Evolutionary conservation across 1,284 basidiomycete genomes (phyloP), one percentile per base, ranked within the genome.

Genomic region (Cryptococcus jaspeensis): DNA sequence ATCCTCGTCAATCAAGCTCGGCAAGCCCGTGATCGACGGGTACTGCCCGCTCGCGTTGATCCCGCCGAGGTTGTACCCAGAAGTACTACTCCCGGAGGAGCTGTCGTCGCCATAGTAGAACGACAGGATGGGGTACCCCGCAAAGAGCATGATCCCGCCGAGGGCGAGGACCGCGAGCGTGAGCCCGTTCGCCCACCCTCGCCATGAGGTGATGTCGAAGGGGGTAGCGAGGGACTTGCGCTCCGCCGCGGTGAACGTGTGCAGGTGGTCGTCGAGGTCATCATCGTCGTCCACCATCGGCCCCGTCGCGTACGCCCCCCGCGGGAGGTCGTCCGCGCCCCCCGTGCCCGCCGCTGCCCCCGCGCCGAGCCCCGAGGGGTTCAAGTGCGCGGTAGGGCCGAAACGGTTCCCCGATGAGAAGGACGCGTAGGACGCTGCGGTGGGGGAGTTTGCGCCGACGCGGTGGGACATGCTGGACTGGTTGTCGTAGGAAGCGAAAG

Each of bases 91-190:
- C 4, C 63, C 63, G 7, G 58, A 56, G 2, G 50, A 42, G 40
- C 2, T 42, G 40, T 59, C 53, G 25, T 80, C 75, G 40, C 77
- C 74, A 5, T 74, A 70, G 67, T 82, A 82, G 60, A 82, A 87
- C 18, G 78, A 77, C 65, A 90, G 70, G 66, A 93, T 84, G 2
- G 91, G 91, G 67, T 90, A 92, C 43, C 85, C 84, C 23, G 87
- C 83, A 72, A 93, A 94, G 9, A 93, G 83, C 52, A 74, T 75
- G 11, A 87, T 71, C 51, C 87, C 75, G 0, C 73, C 76, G 9
- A 52, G 53, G 18, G 73, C 67, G 23, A 83, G 72, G 32, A 80
- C 55, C 41, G 80, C 71, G 12, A 83, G 70, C 11, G 78, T 76
- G 0, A 84, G 79, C 48, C 86, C 83, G 66, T 90, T 83, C 13